Percentiles rank a stretch among this genome's conserved stretches.
These are phyloP conservation scores for Daedaleopsis nitida DNA, from an alignment of 768 basidiomycete genomes.

Conservation along the genomic window DNA sequence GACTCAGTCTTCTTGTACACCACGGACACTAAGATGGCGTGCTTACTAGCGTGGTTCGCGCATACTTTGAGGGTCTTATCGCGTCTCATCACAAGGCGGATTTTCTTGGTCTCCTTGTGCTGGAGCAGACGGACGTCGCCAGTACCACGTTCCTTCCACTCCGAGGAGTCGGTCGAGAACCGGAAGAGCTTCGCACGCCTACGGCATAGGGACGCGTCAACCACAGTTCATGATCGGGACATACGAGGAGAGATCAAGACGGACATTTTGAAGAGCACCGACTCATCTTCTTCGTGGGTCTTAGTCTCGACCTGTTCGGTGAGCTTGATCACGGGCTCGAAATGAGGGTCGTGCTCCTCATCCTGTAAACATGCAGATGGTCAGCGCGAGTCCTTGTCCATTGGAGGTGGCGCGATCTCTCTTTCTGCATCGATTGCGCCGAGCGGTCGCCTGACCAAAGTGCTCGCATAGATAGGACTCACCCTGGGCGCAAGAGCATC, in stretches of 20 bases:
- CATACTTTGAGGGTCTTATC: constrained; percentile 99
- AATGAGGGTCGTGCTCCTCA: constrained; percentile 87
- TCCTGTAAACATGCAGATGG: constrained; percentile 36
- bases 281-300: constrained; percentile 94
- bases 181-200: constrained; percentile 99
- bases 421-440: constrained; percentile 22
- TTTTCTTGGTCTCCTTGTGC: constrained; percentile 88
- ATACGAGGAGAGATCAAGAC: constrained; percentile 36
- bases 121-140: constrained; percentile 92
- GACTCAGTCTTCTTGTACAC: background rate
- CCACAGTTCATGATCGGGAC: background rate
- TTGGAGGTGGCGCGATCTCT: constrained; percentile 30
- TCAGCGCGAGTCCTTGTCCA: constrained; percentile 17
- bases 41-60: constrained; percentile 91
- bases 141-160: constrained; percentile 99
- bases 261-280: constrained; percentile 93
- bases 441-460: constrained; percentile 17
- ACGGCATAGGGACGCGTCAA: constrained; percentile 17
- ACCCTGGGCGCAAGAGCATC: constrained; percentile 77
- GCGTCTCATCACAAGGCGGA: constrained; percentile 97
- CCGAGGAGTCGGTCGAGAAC: constrained; percentile 72
- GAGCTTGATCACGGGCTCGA: constrained; percentile 96
- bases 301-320: constrained; percentile 94
- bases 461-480: constrained; percentile 31
- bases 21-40: background rate